Conservation (phyloP, 2,329 filamentous ascomycete species). For the Fusarium papillatum region DNA sequence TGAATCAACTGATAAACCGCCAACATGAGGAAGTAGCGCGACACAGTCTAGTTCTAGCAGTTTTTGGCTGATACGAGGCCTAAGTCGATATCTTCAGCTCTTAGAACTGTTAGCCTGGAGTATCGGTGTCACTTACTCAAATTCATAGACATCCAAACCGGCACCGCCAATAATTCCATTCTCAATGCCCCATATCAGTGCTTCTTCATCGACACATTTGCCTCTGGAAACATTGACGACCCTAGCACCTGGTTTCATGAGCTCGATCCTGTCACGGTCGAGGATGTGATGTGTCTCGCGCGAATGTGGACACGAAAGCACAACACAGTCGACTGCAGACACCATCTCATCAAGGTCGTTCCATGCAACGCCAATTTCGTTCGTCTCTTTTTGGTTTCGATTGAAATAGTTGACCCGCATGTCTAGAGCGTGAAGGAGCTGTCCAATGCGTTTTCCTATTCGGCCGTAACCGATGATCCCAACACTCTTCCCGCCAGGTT, state of each 20-base stretch:
- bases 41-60: background rate
- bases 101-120: too few species aligned
- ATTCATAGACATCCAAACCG: background rate
- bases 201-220: background rate
- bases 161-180: background rate
- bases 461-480: background rate
- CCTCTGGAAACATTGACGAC: background rate
- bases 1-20: background rate
- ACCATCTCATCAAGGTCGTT: background rate
- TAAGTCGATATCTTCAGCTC: background rate
- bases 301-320: background rate
- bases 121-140: background rate
- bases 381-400: background rate
- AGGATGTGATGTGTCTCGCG: background rate
- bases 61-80: background rate
- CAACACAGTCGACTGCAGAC: background rate
- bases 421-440: background rate
- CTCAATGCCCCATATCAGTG: background rate
- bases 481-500: background rate
- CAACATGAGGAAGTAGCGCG: background rate
- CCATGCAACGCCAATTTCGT: background rate
- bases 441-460: background rate
- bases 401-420: background rate
- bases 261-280: background rate
- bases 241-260: background rate